A percentile compares a stretch with the other conserved stretches of the same genome.
Conservation (phyloP, 352 stramenopile species). For the Discostella stelligera region DNA sequence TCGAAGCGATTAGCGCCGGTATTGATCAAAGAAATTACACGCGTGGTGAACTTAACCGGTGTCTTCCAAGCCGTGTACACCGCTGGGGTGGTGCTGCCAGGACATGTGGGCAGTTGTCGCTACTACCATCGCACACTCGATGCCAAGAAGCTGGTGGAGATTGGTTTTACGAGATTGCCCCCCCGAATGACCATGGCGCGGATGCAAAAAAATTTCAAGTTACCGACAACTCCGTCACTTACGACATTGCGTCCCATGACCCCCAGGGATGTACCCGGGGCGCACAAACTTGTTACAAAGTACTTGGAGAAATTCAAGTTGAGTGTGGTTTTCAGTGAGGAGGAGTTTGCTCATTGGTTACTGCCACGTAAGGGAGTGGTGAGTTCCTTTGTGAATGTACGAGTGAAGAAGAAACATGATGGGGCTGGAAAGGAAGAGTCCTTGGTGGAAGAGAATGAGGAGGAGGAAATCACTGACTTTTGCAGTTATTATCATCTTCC, state of each 20-base stretch:
- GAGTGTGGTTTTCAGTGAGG: slow-evolving; percentile 85
- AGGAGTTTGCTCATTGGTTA: slow-evolving; percentile 97
- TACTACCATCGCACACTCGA: slow-evolving; percentile 98
- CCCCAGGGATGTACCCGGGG: slow-evolving; percentile 78
- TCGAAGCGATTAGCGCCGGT: slow-evolving; percentile 92
- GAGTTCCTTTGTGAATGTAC: slow-evolving; percentile 88
- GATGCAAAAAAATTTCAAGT: slow-evolving; percentile 88
- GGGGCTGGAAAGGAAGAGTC: background rate
- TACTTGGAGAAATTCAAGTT: slow-evolving; percentile 89
- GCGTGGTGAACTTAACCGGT: slow-evolving; percentile 92
- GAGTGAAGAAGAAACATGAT: slow-evolving; percentile 19
- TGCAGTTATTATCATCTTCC: slow-evolving; percentile 97
- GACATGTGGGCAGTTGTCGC: slow-evolving; percentile 89
- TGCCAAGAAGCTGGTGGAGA: slow-evolving; percentile 97
- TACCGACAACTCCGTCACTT: slow-evolving; percentile 79
- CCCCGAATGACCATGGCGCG: slow-evolving; percentile 92
- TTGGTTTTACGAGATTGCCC: slow-evolving; percentile 93
- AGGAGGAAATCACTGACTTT: slow-evolving; percentile 90
- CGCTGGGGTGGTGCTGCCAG: slow-evolving; percentile 94
- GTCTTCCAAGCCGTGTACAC: slow-evolving; percentile 97
- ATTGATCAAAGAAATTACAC: slow-evolving; percentile 99
- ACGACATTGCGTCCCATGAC: slow-evolving; percentile 77
- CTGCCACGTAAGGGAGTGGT: slow-evolving; percentile 93
- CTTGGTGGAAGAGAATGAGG: slow-evolving; percentile 72
- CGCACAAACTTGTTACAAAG: slow-evolving; percentile 79